Conservation (phyloP, 73 alveolate genomes). For the Tetrahymena borealis region DNA sequence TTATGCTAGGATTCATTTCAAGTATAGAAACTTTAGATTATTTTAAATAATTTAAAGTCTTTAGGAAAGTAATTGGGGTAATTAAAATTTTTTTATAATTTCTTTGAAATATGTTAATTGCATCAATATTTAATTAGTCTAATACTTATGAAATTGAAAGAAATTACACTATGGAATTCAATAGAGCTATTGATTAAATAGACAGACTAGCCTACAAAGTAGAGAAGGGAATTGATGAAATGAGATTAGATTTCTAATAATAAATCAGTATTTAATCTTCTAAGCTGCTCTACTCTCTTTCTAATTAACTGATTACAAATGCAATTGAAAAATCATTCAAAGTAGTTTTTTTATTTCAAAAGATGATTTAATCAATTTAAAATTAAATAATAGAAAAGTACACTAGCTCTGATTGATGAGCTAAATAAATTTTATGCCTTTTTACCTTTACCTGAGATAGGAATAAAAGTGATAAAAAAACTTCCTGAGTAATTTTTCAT, state of each 20-base stretch:
- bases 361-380: neutral
- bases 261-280: neutral
- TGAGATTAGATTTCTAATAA: neutral
- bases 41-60: neutral
- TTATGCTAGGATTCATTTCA: neutral
- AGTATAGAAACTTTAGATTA: neutral
- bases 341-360: neutral
- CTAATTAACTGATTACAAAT: neutral
- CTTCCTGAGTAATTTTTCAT: neutral
- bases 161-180: neutral
- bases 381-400: neutral
- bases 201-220: neutral
- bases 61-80: neutral
- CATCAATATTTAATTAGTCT: no score
- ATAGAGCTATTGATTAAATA: neutral
- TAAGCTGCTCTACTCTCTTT: neutral
- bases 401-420: neutral
- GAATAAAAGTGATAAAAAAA: neutral
- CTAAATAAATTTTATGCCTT: neutral
- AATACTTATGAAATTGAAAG: neutral
- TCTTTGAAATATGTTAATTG: no score
- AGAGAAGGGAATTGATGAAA: neutral
- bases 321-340: neutral
- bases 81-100: no score
- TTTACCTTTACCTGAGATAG: neutral